These are phyloP conservation scores for Seiridium cupressi DNA, from an alignment of 2,329 filamentous ascomycete species.

Conservation along the genomic window DNA sequence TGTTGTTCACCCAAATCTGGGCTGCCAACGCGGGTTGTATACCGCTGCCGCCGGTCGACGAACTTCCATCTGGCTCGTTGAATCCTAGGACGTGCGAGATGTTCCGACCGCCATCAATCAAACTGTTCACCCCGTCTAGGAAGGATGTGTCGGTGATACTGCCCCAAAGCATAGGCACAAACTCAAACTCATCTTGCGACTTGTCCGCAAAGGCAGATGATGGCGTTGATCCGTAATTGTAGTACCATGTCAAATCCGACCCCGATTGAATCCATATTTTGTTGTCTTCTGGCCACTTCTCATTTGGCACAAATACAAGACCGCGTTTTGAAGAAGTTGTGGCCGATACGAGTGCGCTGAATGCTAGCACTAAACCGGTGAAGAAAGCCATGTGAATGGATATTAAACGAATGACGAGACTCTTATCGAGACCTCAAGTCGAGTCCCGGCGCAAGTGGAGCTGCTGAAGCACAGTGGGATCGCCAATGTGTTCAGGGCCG, in stretches of 20 bases:
- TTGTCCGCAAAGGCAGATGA: slow-evolving; percentile 47
- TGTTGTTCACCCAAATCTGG: slow-evolving; percentile 66
- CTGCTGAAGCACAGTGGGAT: neutral
- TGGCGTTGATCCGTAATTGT: slow-evolving; percentile 68
- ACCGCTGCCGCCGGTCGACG: slow-evolving; percentile 58
- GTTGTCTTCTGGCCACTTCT: slow-evolving; percentile 58
- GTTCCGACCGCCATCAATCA: slow-evolving; percentile 52
- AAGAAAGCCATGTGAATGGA: neutral
- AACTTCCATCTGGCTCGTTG: slow-evolving; percentile 72
- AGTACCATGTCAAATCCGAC: slow-evolving; percentile 76
- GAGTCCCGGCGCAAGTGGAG: neutral
- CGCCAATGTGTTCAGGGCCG: neutral
- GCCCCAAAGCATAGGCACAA: slow-evolving; percentile 82
- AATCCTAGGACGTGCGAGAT: slow-evolving; percentile 71
- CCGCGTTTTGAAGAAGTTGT: slow-evolving; percentile 58
- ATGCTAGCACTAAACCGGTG: neutral
- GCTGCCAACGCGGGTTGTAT: slow-evolving; percentile 62
- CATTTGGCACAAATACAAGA: slow-evolving; percentile 64
- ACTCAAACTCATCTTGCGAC: slow-evolving; percentile 60
- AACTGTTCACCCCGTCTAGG: slow-evolving; percentile 52
- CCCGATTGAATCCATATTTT: slow-evolving; percentile 57
- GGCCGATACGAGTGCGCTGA: neutral
- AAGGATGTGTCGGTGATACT: slow-evolving; percentile 58
- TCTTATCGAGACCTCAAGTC: neutral
- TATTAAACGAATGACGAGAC: neutral